Conservation (phyloP, 257 asterid genomes). For the Nyctanthes arbortristis region DNA sequence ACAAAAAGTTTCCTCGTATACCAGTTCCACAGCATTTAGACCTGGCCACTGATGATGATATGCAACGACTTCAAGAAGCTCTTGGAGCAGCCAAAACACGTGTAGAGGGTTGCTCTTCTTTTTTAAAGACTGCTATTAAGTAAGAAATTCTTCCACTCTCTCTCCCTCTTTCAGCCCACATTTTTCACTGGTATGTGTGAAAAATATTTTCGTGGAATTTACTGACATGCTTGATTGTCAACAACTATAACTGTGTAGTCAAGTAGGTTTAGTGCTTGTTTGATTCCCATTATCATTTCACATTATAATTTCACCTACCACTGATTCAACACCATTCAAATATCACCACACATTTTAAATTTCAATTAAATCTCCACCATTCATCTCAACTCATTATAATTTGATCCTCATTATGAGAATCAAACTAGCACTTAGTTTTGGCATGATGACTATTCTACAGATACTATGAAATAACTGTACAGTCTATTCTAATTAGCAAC, state of each 20-base stretch:
- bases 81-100: conserved; percentile 93
- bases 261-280: background rate
- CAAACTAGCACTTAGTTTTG: no score
- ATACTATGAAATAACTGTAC: background rate
- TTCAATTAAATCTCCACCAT: no score
- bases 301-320: no score
- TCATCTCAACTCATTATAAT: no score
- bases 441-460: background rate
- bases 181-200: background rate
- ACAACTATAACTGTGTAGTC: background rate
- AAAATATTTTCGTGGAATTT: background rate
- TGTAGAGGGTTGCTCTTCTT: conserved; percentile 82
- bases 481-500: background rate
- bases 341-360: no score
- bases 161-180: conserved; percentile 18
- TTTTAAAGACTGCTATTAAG: conserved; percentile 85
- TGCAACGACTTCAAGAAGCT: conserved; percentile 84
- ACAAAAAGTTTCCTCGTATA: conserved; percentile 73
- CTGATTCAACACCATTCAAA: no score
- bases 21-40: conserved; percentile 88
- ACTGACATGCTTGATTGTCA: background rate
- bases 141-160: conserved; percentile 33
- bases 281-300: no score
- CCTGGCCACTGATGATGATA: conserved; percentile 72
- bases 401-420: no score